These are phyloP conservation scores for Alternaria infectoria DNA, from an alignment of 2,329 filamentous ascomycete species.

Conservation along the genomic window DNA sequence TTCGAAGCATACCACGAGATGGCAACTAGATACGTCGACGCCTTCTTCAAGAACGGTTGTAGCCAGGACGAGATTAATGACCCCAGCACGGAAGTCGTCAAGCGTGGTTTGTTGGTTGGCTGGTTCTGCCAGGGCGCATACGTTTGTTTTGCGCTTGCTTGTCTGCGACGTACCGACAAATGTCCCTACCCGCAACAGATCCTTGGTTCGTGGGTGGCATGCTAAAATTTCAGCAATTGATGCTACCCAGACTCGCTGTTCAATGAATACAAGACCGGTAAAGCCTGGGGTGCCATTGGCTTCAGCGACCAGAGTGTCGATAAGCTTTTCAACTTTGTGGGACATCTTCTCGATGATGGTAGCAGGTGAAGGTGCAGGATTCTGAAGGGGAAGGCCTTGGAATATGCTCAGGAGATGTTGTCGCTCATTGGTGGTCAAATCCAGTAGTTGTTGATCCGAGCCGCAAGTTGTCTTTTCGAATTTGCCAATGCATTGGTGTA, in stretches of 20 bases:
- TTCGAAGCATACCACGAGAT: conserved; percentile 70
- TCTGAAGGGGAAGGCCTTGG: conserved; percentile 14
- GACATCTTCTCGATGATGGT: conserved; percentile 34
- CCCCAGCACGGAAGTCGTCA: conserved; percentile 59
- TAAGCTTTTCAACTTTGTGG: conserved; percentile 44
- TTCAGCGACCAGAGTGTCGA: conserved; percentile 47
- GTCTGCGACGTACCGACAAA: conserved; percentile 61
- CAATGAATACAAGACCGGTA: conserved; percentile 55
- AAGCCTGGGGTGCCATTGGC: conserved; percentile 32
- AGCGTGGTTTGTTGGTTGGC: conserved; percentile 59
- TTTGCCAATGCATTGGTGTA: conserved; percentile 44
- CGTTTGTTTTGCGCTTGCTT: conserved; percentile 51
- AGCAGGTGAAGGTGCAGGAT: background rate
- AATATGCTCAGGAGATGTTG: conserved; percentile 41
- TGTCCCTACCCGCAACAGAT: conserved; percentile 51
- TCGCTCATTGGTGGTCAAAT: conserved; percentile 44
- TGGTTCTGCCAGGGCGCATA: conserved; percentile 58
- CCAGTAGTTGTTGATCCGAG: conserved; percentile 33
- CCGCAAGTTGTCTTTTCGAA: conserved; percentile 24
- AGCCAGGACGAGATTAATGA: conserved; percentile 63
- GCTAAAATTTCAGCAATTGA: conserved; percentile 50
- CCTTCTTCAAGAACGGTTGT: conserved; percentile 67
- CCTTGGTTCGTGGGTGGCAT: conserved; percentile 35
- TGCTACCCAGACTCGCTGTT: conserved; percentile 53
- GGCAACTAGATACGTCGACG: conserved; percentile 68